These are phyloP conservation scores for Aspergillus glaucus DNA, from an alignment of 2,329 filamentous ascomycete species.

Conservation along the genomic window DNA sequence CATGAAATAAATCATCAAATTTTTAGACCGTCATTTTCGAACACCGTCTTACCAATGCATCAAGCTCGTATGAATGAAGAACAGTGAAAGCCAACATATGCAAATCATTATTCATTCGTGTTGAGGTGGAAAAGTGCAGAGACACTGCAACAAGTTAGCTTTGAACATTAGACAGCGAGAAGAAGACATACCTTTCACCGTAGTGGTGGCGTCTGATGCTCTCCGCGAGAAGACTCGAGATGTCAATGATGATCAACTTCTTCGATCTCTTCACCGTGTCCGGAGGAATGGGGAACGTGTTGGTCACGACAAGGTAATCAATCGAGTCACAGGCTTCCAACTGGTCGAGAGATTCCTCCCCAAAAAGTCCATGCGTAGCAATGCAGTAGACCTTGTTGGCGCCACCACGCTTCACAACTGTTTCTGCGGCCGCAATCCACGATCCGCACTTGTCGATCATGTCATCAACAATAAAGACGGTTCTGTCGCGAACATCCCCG, in stretches of 20 bases:
- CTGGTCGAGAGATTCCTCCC: conserved; percentile 79
- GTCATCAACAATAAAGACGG: conserved; percentile 93
- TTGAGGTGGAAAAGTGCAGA: conserved; percentile 58
- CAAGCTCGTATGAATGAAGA: neutral
- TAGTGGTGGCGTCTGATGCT: conserved; percentile 95
- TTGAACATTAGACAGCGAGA: conserved; percentile 29
- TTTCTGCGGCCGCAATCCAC: conserved; percentile 96
- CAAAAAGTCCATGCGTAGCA: conserved; percentile 92
- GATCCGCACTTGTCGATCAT: conserved; percentile 98
- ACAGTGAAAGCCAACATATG: neutral
- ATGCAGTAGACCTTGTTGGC: conserved; percentile 97
- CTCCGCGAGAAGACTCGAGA: conserved; percentile 82
- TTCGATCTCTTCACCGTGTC: conserved; percentile 63
- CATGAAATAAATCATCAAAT: conserved; percentile 11
- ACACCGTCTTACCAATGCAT: conserved; percentile 14
- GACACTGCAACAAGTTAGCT: conserved; percentile 33
- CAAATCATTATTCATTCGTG: conserved; percentile 19
- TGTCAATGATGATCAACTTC: conserved; percentile 84
- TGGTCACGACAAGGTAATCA: conserved; percentile 88
- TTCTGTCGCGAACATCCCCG: conserved; percentile 79
- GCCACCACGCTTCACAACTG: conserved; percentile 83
- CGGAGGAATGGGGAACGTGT: conserved; percentile 86
- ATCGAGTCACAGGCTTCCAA: conserved; percentile 91
- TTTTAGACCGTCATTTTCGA: conserved; percentile 17
- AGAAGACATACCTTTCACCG: conserved; percentile 70